Percentiles rank a stretch among this genome's conserved stretches.
Conservation (phyloP, 2,329 filamentous ascomycete species). For the Penicillium sp. region DNA sequence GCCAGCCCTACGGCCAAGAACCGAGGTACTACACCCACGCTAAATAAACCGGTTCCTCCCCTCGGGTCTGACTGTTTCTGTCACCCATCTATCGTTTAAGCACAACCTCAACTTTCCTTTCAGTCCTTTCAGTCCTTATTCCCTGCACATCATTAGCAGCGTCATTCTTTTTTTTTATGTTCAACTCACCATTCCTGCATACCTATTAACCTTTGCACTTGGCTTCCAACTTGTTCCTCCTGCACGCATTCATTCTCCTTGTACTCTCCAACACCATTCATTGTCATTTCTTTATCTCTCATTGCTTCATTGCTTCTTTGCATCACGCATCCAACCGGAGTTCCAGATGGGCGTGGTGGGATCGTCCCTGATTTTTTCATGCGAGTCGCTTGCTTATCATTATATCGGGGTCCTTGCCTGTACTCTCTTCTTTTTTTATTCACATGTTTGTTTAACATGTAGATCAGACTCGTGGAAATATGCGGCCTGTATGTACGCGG, state of each 20-base stretch:
- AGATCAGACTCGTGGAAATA: slow-evolving; percentile 1
- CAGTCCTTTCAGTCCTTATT: not conserved
- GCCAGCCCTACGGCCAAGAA: slow-evolving; percentile 30
- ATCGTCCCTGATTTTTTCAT: slow-evolving; percentile 12
- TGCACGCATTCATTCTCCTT: slow-evolving; percentile 4
- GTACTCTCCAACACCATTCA: not conserved
- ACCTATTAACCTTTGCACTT: slow-evolving; percentile 3
- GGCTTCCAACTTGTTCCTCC: slow-evolving; percentile 1
- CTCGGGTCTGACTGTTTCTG: not conserved
- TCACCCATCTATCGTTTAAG: not conserved
- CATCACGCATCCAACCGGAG: slow-evolving; percentile 32
- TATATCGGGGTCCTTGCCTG: slow-evolving; percentile 9
- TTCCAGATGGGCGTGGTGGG: slow-evolving; percentile 27
- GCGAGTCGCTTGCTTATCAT: slow-evolving; percentile 6
- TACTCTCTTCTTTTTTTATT: not conserved
- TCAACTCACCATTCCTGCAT: slow-evolving; percentile 3
- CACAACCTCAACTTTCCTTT: slow-evolving; percentile 1
- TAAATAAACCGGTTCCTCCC: slow-evolving; percentile 4
- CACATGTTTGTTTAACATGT: not conserved
- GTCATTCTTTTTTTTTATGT: slow-evolving; percentile 7
- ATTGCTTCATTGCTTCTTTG: slow-evolving; percentile 10
- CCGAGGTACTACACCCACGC: slow-evolving; percentile 27
- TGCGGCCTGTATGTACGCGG: slow-evolving; percentile 2
- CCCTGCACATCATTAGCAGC: slow-evolving; percentile 4
- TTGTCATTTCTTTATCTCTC: slow-evolving; percentile 1